A percentile compares a stretch with the other conserved stretches of the same genome.
These are phyloP conservation scores for Apiospora arundinis DNA, from an alignment of 2,329 filamentous ascomycete species.

Conservation along the genomic window DNA sequence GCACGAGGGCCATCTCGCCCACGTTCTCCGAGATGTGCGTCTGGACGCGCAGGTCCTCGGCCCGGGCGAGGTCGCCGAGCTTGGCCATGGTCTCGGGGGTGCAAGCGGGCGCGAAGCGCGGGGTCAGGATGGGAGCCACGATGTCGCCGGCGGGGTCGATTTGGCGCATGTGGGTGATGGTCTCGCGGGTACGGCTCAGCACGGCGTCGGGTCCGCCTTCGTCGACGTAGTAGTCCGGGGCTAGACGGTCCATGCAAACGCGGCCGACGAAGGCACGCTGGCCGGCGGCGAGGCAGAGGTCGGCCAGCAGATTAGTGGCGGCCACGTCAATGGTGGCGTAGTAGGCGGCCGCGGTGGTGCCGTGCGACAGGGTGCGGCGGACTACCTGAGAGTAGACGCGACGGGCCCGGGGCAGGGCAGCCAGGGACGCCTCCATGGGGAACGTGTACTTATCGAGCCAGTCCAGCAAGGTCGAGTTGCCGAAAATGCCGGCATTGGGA, in stretches of 20 bases:
- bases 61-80: constrained; percentile 69
- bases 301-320: constrained; percentile 89
- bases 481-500: constrained; percentile 92
- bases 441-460: constrained; percentile 97
- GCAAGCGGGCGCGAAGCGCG: constrained; percentile 70
- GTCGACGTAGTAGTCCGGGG: constrained; percentile 83
- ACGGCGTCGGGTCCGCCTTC: constrained; percentile 61
- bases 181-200: constrained; percentile 60
- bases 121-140: constrained; percentile 82
- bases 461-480: constrained; percentile 88
- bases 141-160: constrained; percentile 72
- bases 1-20: constrained; percentile 75
- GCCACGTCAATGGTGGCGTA: constrained; percentile 88
- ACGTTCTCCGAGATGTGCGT: constrained; percentile 90
- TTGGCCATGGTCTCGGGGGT: constrained; percentile 63
- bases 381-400: constrained; percentile 81
- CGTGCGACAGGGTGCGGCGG: constrained; percentile 80
- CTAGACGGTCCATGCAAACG: constrained; percentile 89
- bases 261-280: constrained; percentile 91
- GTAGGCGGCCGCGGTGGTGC: constrained; percentile 94
- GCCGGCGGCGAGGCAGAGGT: constrained; percentile 78
- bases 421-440: constrained; percentile 82
- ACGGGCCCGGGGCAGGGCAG: constrained; percentile 65
- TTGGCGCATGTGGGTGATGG: constrained; percentile 68
- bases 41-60: constrained; percentile 74